Percentiles rank a stretch among this genome's conserved stretches.
Evolutionary conservation across 2,329 filamentous ascomycete species (phyloP).

Genomic region (Xylariaceae sp.): DNA sequence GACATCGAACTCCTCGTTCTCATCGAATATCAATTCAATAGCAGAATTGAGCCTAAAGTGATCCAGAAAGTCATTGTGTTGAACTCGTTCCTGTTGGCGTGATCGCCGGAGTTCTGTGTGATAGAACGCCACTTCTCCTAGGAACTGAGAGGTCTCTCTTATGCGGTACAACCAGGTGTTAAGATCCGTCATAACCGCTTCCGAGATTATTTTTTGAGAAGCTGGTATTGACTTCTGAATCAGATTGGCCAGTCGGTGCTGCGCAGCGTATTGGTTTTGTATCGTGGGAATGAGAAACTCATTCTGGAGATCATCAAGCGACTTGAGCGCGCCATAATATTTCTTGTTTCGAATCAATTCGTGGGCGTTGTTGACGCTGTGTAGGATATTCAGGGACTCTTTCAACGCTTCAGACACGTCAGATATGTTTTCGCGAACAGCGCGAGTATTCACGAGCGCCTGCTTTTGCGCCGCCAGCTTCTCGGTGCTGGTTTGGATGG

Average conservation of each 20-base stretch:
- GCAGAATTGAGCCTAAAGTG: conserved; percentile 93
- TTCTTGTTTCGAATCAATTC: conserved; percentile 89
- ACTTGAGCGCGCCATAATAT: conserved; percentile 91
- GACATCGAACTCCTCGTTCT: conserved; percentile 92
- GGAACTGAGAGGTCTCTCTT: conserved; percentile 89
- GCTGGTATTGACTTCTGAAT: conserved; percentile 94
- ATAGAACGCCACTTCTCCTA: conserved; percentile 95
- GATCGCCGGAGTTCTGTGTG: conserved; percentile 84
- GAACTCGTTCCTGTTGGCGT: conserved; percentile 76
- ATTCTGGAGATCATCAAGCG: conserved; percentile 91
- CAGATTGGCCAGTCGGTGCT: conserved; percentile 90
- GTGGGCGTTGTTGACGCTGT: conserved; percentile 89
- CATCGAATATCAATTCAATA: conserved; percentile 91
- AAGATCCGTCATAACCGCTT: conserved; percentile 93
- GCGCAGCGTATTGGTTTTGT: conserved; percentile 80
- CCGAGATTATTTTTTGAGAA: conserved; percentile 87
- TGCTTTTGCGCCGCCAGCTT: conserved; percentile 93
- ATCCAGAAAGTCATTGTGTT: conserved; percentile 67
- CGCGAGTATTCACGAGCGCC: conserved; percentile 84
- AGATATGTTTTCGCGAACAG: conserved; percentile 91
- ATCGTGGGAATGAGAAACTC: conserved; percentile 75
- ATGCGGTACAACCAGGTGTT: conserved; percentile 97
- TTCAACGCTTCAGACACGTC: conserved; percentile 85
- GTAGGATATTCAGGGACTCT: conserved; percentile 86
- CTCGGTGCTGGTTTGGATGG: conserved; percentile 91